Evolutionary conservation across 345 rosid species (phyloP), one percentile per base, ranked within the genome.

Genomic region (Eucalyptus coolabah): DNA sequence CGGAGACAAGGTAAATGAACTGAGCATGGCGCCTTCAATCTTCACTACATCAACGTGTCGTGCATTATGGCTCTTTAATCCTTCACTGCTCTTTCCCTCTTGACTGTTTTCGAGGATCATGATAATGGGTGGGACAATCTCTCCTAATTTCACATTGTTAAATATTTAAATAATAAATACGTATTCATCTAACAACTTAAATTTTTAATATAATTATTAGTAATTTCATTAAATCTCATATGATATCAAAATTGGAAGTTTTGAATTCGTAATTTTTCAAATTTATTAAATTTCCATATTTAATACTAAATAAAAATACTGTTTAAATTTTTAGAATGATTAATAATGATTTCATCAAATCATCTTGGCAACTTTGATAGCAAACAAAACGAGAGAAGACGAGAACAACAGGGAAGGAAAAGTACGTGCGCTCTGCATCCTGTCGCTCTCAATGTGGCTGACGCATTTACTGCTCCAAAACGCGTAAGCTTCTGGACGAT

Each of bases 211-310:
- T 21, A 53, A 8, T 53, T 53, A 2, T 53, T 19, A 21, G 0
- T 53, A 5, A 21, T 8, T 1, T 53, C 1, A 21, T 53, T 1
- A 53, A 53, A 21, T 53, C 2, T 21, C 5, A 53, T 0, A 0
- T 2, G 0, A 53, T 53, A 53, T 53, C 1, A 53, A 4, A 53
- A 4, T 19, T 4, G 1, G 0, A 53, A 21, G 0, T 53, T 3
- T 0, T 4, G 1, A 21, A 4, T 19, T 21, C 1, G 0, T 19
- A 53, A 21, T 2, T 53, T 53, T 53, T 53, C 24, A 53, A 8
- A 7, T 7, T 50, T 50, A 53, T 53, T 19, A 19, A 19, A 19
- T 19, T 53, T 53, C 19, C 9, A 53, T 4, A 2, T 53, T 53
- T 19, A 4, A 0, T 19, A 53, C 9, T 53, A 53, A 8, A 53